Evolutionary conservation across 805 yeast species (phyloP).

Genomic region (Metschnikowia continentalis): DNA sequence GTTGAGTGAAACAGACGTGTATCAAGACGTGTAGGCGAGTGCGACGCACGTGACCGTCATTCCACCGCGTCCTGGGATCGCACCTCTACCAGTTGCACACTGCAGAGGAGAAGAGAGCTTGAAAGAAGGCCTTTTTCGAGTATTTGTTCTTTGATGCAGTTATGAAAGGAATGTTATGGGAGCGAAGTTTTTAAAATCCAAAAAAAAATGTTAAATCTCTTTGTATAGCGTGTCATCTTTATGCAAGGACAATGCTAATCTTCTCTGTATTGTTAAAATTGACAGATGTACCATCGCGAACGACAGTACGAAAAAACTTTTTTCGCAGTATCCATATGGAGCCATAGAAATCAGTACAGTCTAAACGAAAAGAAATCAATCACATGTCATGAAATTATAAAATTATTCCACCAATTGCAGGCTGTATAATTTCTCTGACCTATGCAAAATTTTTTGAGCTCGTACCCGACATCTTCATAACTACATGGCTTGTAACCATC

Average conservation of each 20-base stretch:
- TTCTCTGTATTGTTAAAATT: conserved; percentile 99
- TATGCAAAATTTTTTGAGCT: too few species aligned
- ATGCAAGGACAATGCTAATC: conserved; percentile 99
- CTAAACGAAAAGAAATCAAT: too few species aligned
- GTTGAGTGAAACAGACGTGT: neutral
- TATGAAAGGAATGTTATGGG: neutral
- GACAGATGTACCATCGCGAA: conserved; percentile 69
- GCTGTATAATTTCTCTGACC: too few species aligned
- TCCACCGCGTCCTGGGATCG: conserved; percentile 2
- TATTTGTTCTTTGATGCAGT: neutral
- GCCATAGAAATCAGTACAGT: neutral
- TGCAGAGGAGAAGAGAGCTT: neutral
- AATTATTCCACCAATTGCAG: too few species aligned
- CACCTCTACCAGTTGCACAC: neutral
- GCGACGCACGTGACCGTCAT: neutral
- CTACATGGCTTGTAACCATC: too few species aligned
- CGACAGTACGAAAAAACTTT: conserved; percentile 33
- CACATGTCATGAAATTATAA: too few species aligned
- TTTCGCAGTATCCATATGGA: neutral
- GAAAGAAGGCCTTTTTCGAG: neutral
- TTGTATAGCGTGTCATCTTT: conserved; percentile 99
- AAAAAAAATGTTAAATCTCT: conserved; percentile 96
- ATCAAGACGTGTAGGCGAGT: neutral
- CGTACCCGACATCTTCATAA: too few species aligned
- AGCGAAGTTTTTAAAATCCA: neutral